Conservation (phyloP, 2,329 filamentous ascomycete genomes). For the Arthrocladium fulminans region DNA sequence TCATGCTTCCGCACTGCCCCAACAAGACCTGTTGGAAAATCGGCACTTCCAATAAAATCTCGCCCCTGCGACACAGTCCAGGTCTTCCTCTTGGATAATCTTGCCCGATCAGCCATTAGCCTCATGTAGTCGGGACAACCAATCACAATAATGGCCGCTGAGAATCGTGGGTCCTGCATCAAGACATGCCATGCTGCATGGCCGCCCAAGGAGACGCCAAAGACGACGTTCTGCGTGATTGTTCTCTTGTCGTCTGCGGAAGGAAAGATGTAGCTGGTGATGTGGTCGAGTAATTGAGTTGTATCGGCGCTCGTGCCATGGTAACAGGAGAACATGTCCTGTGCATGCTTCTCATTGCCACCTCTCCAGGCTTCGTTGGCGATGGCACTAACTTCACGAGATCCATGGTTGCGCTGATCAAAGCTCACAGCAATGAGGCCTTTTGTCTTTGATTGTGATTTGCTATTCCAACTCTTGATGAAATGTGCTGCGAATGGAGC, state of each 20-base stretch:
- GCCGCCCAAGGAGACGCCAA: conserved; percentile 79
- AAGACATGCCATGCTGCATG: conserved; percentile 80
- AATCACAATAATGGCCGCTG: conserved; percentile 69
- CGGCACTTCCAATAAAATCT: conserved; percentile 63
- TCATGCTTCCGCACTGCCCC: conserved; percentile 57
- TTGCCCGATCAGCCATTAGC: conserved; percentile 71
- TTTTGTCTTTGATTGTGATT: conserved; percentile 21
- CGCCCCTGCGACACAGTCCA: conserved; percentile 46
- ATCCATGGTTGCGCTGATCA: conserved; percentile 89
- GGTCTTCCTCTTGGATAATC: conserved; percentile 58
- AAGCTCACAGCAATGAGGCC: conserved; percentile 75
- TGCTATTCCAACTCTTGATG: conserved; percentile 58
- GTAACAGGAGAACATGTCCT: conserved; percentile 70
- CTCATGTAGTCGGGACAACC: conserved; percentile 83
- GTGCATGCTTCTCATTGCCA: conserved; percentile 72
- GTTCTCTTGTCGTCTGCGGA: conserved; percentile 29
- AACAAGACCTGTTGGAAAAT: conserved; percentile 66
- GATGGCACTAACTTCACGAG: conserved; percentile 54
- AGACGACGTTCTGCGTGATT: conserved; percentile 57
- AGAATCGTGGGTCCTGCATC: conserved; percentile 68
- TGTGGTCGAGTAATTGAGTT: conserved; percentile 63
- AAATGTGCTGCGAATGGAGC: conserved; percentile 59
- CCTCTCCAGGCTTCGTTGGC: conserved; percentile 71
- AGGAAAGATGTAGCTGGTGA: conserved; percentile 65
- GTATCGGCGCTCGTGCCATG: conserved; percentile 66